phyloP scores from a whole-genome alignment of 1,284 basidiomycete genomes.

The Ustilago sp. region DNA sequence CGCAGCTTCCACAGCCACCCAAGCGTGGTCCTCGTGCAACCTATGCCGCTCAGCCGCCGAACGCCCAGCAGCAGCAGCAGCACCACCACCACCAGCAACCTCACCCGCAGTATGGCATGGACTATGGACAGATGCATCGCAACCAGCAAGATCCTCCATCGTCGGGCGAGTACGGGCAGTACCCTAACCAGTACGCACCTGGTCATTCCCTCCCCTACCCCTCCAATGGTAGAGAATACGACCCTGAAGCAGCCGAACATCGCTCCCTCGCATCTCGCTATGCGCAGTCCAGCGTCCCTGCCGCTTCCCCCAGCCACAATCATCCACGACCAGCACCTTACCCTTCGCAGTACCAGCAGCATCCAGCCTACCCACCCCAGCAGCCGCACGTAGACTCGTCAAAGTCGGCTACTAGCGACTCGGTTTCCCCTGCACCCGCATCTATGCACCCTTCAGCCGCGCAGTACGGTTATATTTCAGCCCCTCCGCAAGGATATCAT shows the following conservation, averaged over 20 bases:
- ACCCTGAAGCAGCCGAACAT: constrained; percentile 1
- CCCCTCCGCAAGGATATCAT: constrained; percentile 16
- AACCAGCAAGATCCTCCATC: neutral
- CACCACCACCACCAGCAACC: constrained; percentile 5
- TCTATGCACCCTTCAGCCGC: constrained; percentile 1
- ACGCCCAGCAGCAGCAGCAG: constrained; percentile 15
- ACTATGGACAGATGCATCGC: constrained; percentile 19
- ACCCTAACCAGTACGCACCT: neutral
- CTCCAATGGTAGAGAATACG: constrained; percentile 9
- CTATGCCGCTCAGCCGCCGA: constrained; percentile 33
- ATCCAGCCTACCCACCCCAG: constrained; percentile 12
- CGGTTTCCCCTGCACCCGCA: constrained; percentile 1
- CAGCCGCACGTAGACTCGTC: neutral
- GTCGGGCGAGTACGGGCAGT: constrained; percentile 4
- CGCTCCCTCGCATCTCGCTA: constrained; percentile 10
- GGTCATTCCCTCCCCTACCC: neutral
- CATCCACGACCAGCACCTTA: neutral
- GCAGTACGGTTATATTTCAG: constrained; percentile 33
- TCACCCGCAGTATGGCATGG: constrained; percentile 4
- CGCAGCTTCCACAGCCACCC: constrained; percentile 12
- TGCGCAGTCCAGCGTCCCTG: constrained; percentile 17
- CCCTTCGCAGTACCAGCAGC: constrained; percentile 14
- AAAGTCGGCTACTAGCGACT: neutral
- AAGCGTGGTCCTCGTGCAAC: constrained; percentile 36
- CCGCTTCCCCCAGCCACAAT: constrained; percentile 14